Evolutionary conservation across 192 early-diverging fungal genomes (phyloP).

Genomic region (Linderina pennispora): DNA sequence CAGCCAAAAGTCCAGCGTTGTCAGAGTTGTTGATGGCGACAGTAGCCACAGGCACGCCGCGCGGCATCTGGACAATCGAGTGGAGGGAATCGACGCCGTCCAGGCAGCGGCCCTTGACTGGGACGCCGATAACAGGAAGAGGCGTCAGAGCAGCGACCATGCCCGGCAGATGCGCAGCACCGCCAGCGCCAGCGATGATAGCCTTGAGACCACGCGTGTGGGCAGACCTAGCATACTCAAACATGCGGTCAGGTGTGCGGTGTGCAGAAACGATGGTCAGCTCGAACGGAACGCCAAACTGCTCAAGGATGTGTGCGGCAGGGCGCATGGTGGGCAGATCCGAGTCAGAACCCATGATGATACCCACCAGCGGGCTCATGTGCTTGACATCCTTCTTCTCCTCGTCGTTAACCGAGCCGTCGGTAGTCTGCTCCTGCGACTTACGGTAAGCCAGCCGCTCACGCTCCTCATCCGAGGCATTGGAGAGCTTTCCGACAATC

Average conservation of each 20-base stretch:
- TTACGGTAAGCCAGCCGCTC: constrained; percentile 20
- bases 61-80: constrained; percentile 99
- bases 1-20: constrained; percentile 92
- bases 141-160: constrained; percentile 98
- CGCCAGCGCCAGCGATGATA: constrained; percentile 98
- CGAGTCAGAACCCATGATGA: constrained; percentile 99
- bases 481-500: constrained; percentile 45
- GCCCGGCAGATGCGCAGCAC: constrained; percentile 97
- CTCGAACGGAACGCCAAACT: constrained; percentile 92
- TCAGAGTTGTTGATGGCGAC: constrained; percentile 98
- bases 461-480: constrained; percentile 41
- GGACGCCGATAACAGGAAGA: constrained; percentile 97
- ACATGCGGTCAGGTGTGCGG: constrained; percentile 90
- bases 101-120: constrained; percentile 84
- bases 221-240: constrained; percentile 85
- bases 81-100: constrained; percentile 97
- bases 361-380: constrained; percentile 78
- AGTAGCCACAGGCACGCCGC: constrained; percentile 97
- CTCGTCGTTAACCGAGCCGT: constrained; percentile 19
- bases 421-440: constrained; percentile 1
- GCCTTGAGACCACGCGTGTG: constrained; percentile 87
- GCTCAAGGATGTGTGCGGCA: constrained; percentile 81
- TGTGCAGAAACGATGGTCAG: constrained; percentile 97
- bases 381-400: constrained; percentile 27
- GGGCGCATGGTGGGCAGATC: constrained; percentile 93